Conservation (phyloP, 2,329 filamentous ascomycete species). For the Cladosporium sp. region DNA sequence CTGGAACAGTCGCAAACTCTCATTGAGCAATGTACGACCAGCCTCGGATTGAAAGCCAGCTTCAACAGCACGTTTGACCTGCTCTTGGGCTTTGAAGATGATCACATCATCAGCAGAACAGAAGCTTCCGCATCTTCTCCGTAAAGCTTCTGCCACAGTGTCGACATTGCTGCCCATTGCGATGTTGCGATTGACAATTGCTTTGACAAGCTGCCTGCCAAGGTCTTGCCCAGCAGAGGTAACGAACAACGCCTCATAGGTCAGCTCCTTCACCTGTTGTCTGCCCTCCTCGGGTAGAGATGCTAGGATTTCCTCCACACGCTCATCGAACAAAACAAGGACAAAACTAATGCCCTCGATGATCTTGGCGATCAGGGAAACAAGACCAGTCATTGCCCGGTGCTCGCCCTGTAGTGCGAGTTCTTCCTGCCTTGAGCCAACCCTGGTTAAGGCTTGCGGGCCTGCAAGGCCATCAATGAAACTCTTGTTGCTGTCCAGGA, state of each 20-base stretch:
- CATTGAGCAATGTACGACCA: conserved; percentile 75
- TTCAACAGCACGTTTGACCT: conserved; percentile 82
- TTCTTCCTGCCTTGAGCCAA: conserved; percentile 81
- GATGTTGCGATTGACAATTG: conserved; percentile 97
- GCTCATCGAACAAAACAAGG: conserved; percentile 89
- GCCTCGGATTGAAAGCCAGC: conserved; percentile 69
- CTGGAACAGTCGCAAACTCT: conserved; percentile 83
- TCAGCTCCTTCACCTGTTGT: conserved; percentile 68
- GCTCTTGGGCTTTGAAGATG: conserved; percentile 97
- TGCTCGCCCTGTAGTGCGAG: conserved; percentile 91
- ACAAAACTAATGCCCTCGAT: conserved; percentile 97
- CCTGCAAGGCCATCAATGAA: conserved; percentile 95
- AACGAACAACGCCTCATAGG: conserved; percentile 84
- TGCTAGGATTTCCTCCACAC: conserved; percentile 79
- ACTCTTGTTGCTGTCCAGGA: conserved; percentile 79
- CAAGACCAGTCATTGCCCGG: conserved; percentile 79
- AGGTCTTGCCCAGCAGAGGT: conserved; percentile 75
- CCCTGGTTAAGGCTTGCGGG: conserved; percentile 75
- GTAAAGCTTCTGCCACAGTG: conserved; percentile 90
- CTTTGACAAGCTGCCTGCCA: conserved; percentile 91
- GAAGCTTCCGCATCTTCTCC: conserved; percentile 90
- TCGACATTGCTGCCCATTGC: conserved; percentile 96
- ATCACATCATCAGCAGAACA: conserved; percentile 96
- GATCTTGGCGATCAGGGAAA: conserved; percentile 81
- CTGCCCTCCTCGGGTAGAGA: conserved; percentile 68